Base-by-base conservation (phyloP, 345 rosid species). In the Carallia brachiata region DNA sequence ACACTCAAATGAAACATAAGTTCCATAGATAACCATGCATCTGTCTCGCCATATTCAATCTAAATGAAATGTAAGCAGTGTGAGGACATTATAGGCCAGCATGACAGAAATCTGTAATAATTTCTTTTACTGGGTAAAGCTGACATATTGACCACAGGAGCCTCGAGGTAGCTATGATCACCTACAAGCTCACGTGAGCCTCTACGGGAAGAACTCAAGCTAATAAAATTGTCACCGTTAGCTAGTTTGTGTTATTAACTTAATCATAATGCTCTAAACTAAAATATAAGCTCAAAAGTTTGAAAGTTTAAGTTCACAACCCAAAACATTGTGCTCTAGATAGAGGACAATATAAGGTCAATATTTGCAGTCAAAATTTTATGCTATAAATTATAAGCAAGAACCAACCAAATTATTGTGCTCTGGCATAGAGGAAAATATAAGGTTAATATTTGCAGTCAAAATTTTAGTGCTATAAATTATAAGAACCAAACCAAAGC, bases 1-100 rank as follows among this genome's bases (percentile, higher is more conserved):
- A 87, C 82, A 66, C 97, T 92, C 74, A 95, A 69, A 86, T 90
- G 96, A 85, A 95, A 90, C 99, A 92, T 90, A 71, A 95, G 94
- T 84, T 95, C 99, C 99, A 95, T 82, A 34, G 99, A 89, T 70
- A 95, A 79, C 98, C 98, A 95, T 62, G 98, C 97, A 87, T 95
- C 99, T 59, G 97, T 90, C 81, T 95, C 97, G 8, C 98, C 99
- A 67, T 74, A 90, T 76, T 95, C 98, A 75, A 92, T 87, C 99
- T 95, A 92, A 50, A 81, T 36, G 52, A 54, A 81, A 57, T 55
- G 75, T 62, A 73, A 66, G 69, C 37, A 54, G 63, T 18, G 62
- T 76, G 48, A 82, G 74, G 70, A 78, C 50, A 58, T 18, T 19
- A 66, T 31, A 64, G 18, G 59, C 44, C 31, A 54, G 58, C 52